These are phyloP conservation scores for Magnusiomyces fungicola DNA, from an alignment of 1,139 yeast genomes.

Conservation along the genomic window DNA sequence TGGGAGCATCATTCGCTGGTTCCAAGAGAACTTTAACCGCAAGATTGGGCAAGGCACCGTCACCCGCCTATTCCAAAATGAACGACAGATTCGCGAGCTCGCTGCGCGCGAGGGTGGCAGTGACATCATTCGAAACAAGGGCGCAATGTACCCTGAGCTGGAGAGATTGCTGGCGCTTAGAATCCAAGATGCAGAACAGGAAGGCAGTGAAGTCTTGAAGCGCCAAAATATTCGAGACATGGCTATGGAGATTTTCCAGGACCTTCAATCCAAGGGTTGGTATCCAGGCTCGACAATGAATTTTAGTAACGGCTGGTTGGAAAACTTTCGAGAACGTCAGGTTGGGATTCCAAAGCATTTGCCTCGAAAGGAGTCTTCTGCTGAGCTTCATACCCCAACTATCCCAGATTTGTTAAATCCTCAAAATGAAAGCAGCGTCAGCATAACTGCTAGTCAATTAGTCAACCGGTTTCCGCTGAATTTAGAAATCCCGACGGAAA, in stretches of 20 bases:
- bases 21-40: background rate
- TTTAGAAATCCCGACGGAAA: background rate
- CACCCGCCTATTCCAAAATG: conserved; percentile 1
- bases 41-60: conserved; percentile 3
- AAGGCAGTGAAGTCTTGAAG: background rate
- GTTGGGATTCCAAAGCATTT: background rate
- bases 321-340: background rate
- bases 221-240: background rate
- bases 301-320: conserved; percentile 1
- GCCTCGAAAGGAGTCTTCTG: background rate
- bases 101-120: background rate
- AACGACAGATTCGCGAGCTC: background rate
- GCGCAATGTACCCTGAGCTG: background rate
- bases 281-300: background rate
- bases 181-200: background rate
- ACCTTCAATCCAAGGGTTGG: background rate
- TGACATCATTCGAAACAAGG: background rate
- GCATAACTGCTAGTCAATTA: background rate
- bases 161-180: background rate
- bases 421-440: background rate
- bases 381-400: background rate
- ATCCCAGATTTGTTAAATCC: background rate
- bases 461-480: background rate
- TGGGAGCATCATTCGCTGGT: background rate
- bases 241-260: background rate